Base-by-base conservation (phyloP, 2,329 filamentous ascomycete species). In the Fusarium newnesense region DNA sequence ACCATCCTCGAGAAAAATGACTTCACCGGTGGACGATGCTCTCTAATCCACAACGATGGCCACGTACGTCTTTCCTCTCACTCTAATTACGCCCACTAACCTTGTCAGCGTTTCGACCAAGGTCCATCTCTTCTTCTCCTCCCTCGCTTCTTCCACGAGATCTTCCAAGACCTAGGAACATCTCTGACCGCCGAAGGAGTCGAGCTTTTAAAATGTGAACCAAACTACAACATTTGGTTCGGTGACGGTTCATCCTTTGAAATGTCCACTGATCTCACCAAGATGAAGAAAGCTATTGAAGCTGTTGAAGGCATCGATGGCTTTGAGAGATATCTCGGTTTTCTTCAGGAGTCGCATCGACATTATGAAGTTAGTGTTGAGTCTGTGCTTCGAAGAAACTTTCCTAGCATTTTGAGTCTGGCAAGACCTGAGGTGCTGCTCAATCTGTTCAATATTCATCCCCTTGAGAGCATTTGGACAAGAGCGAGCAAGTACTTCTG, bases 1-100 rank as follows among this genome's bases (percentile, higher is more conserved):
- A 94, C 91, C 0, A 90, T 94, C 4, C 82, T 94, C n/a, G 93
- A 95, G 81, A 94, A 94, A 84, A 94, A 94, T 77, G 83, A 84
- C 64, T 93, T 93, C 79, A 91, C 90, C 0, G 93, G 93, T 50
- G 93, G 93, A 8, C 85, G 93, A 61, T 94, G 92, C 81, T 92
- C 89, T 49, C 81, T 94, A 32, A 86, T 94, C 42, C 83, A 88
- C 59, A 83, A 88, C 66, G 82, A 88, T 53, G 90, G 88, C 61
- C 90, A 77, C 34, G 76, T 77, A 34, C 44, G 76, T 69, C 21
- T 2, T 16, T 2, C 2, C 0, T 6, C 11, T 43, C 18, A n/a
- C 13, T 30, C 1, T 3, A 12, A 12, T 12, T 6, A 6, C 12
- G 4, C 7, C 30, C 9, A 11, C 47, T 73, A 58, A 73, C 36